Evolutionary conservation across 1,139 yeast species (phyloP).

Genomic region (Arxiozyma telluris): DNA sequence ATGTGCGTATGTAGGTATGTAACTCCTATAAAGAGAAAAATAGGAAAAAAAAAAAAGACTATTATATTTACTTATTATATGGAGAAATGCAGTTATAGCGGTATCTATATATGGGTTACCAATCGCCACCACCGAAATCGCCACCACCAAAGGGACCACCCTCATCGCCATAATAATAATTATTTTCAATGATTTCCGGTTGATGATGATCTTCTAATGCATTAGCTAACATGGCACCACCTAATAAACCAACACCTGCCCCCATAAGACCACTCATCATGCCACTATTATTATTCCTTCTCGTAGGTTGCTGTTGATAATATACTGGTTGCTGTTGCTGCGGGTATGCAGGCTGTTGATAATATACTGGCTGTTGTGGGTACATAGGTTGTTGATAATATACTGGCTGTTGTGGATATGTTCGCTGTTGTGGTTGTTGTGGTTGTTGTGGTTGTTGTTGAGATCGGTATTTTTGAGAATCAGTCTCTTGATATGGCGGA

Average conservation of each 20-base stretch:
- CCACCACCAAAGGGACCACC: constrained; percentile 15
- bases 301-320: constrained; percentile 14
- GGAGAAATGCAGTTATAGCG: no score
- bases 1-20: neutral
- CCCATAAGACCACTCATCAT: constrained; percentile 49
- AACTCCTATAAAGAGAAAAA: no score
- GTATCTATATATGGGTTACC: neutral
- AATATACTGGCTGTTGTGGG: constrained; percentile 13
- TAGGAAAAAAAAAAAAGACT: no score
- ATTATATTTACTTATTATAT: no score
- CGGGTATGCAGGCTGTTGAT: constrained; percentile 34
- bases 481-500: constrained; percentile 15
- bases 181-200: constrained; percentile 25
- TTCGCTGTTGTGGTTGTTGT: constrained; percentile 11
- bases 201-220: constrained; percentile 14
- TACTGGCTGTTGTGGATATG: constrained; percentile 9
- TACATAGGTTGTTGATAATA: constrained; percentile 10
- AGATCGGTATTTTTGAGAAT: constrained; percentile 1
- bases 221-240: constrained; percentile 52
- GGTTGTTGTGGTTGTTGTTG: constrained; percentile 5
- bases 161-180: constrained; percentile 23
- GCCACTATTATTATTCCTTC: constrained; percentile 29
- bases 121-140: constrained; percentile 15
- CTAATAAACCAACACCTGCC: constrained; percentile 72
- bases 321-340: constrained; percentile 4